These are phyloP conservation scores for Diaporthe batatas DNA, from an alignment of 2,329 filamentous ascomycete genomes.

Conservation along the genomic window DNA sequence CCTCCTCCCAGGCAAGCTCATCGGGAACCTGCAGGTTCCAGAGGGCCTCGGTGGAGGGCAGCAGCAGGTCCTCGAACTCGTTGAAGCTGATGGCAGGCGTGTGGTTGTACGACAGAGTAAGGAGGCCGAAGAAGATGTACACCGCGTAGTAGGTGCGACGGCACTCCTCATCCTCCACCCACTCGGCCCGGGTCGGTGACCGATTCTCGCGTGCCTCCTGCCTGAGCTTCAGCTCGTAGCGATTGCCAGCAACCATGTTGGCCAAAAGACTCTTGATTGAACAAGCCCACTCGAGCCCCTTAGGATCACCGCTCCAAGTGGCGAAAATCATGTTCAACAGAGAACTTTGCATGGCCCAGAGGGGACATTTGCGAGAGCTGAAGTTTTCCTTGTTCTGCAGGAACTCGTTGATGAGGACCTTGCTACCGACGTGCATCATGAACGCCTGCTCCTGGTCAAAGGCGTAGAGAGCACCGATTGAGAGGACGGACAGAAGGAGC, in stretches of 20 bases:
- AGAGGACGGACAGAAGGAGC: conserved; percentile 88
- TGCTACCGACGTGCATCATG: conserved; percentile 96
- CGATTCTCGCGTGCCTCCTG: conserved; percentile 86
- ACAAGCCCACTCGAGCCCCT: conserved; percentile 97
- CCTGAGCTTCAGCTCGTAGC: conserved; percentile 94
- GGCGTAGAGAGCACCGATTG: conserved; percentile 95
- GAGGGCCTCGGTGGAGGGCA: conserved; percentile 92
- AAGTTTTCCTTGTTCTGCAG: conserved; percentile 99
- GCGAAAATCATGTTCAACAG: conserved; percentile 99
- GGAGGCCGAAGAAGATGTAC: conserved; percentile 97
- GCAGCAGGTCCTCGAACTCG: conserved; percentile 92
- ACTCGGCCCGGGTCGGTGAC: conserved; percentile 85
- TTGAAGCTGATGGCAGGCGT: conserved; percentile 98
- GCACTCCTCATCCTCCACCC: conserved; percentile 97
- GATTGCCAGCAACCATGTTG: conserved; percentile 98
- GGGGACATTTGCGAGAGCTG: conserved; percentile 94
- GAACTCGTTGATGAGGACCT: conserved; percentile 97
- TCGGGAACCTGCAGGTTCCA: conserved; percentile 90
- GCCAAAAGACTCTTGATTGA: conserved; percentile 98
- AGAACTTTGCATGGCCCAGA: conserved; percentile 99
- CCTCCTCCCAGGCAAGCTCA: conserved; percentile 87
- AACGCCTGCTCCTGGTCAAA: conserved; percentile 98
- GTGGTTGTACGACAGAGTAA: conserved; percentile 97
- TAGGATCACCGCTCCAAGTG: conserved; percentile 98
- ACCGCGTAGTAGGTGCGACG: conserved; percentile 97